Evolutionary conservation across 2,329 filamentous ascomycete species (phyloP), one percentile per base, ranked within the genome.

Genomic region (Camillea tinctor): DNA sequence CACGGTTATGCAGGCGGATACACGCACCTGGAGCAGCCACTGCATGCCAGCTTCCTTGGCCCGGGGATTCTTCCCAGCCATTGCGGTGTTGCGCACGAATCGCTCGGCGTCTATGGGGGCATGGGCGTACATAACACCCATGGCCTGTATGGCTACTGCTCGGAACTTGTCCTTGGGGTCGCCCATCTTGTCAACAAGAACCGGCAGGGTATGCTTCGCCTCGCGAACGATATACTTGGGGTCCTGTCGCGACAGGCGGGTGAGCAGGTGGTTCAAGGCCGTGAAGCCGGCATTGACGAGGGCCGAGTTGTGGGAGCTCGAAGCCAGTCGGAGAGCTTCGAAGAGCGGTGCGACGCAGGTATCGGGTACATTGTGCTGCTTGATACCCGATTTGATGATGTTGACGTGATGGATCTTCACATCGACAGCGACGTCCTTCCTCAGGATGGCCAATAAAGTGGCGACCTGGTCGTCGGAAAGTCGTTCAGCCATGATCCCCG

Each of bases 321-420:
- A 89, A 61, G 92, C 90, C 56, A 87, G 79, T 64, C 89, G 89
- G 70, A 96, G 82, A 64, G 89, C 91, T 62, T 97, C 92, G 76
- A 97, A 96, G 64, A 97, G 86, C 60, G 86, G 81, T 23, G 86
- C 77, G 68, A 96, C 84, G 69, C 83, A 85, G 57, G 77, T 76
- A 66, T 96, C 92, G 62, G 92, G 92, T 52, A 97, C 91, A 79
- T 93, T 93, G 73, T 91, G 89, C 76, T 96, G 93, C 76, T 97
- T 97, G 81, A 97, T 97, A 74, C 88, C 86, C 50, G 91, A 93
- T 77, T 97, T 96, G 76, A 93, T 81, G 69, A 80, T 82, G 61
- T 87, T 91, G 68, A 97, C 85, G 57, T 85, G 84, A 65, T 86
- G 81, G 64, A 92, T 83, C 73, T 93, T 93, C 55, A 82, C 77